These are phyloP conservation scores for Pterulicium gracile DNA, from an alignment of 1,284 basidiomycete species.

Conservation along the genomic window DNA sequence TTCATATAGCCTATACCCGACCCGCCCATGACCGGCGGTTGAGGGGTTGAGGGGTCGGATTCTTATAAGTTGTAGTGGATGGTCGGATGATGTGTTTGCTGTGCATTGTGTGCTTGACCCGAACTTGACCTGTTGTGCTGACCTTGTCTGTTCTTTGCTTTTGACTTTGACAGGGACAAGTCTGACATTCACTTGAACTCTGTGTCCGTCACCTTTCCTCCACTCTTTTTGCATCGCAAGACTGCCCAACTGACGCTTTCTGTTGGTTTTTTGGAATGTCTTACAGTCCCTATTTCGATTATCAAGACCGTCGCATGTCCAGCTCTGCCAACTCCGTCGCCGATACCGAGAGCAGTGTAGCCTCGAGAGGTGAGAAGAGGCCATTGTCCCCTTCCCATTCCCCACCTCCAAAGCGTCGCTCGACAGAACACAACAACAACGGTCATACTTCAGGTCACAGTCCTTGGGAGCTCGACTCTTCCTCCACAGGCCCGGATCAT, in stretches of 20 bases:
- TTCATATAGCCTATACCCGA: neutral
- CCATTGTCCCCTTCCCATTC: slow-evolving; percentile 39
- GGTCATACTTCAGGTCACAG: too few relatives aligned
- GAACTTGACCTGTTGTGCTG: slow-evolving; percentile 5
- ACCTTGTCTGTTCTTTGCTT: neutral
- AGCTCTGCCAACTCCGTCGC: slow-evolving; percentile 45
- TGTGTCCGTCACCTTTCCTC: slow-evolving; percentile 33
- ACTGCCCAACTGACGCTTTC: slow-evolving; percentile 15
- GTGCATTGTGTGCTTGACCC: too few relatives aligned
- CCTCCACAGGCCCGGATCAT: slow-evolving; percentile 13
- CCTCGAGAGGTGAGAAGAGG: slow-evolving; percentile 49
- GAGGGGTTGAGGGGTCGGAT: neutral
- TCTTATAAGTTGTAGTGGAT: neutral
- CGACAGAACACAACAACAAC: slow-evolving; percentile 16
- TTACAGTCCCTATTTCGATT: slow-evolving; percentile 33
- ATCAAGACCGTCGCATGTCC: slow-evolving; percentile 49
- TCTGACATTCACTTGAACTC: slow-evolving; percentile 28
- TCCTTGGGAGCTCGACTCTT: too few relatives aligned
- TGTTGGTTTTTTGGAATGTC: slow-evolving; percentile 17
- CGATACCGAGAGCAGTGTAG: slow-evolving; percentile 51
- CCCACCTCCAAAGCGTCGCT: slow-evolving; percentile 35
- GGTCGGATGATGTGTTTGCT: too few relatives aligned
- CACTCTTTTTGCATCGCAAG: slow-evolving; percentile 39
- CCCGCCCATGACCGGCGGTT: neutral
- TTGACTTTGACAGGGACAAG: slow-evolving; percentile 19